Evolutionary conservation across 805 yeast genomes (phyloP).

Genomic region (Metschnikowia vanudenii): DNA sequence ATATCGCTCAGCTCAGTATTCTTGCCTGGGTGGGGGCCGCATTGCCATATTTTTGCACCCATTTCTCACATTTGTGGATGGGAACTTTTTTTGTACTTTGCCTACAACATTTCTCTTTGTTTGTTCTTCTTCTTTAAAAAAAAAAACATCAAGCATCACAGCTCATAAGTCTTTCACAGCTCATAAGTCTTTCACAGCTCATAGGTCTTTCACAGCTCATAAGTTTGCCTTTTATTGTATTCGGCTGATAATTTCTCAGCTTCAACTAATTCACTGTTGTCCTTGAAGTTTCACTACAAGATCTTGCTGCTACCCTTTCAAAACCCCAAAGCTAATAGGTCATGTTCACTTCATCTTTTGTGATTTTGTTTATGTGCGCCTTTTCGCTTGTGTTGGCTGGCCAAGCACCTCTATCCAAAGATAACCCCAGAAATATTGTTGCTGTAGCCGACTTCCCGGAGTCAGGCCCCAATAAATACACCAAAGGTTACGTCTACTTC

Average conservation of each 20-base stretch:
- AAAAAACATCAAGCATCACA: not conserved
- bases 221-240: not conserved
- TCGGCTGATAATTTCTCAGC: not conserved
- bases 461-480: slow-evolving; percentile 13
- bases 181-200: too few relatives aligned
- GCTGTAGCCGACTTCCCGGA: slow-evolving; percentile 58
- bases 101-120: not conserved
- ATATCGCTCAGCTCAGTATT: too few relatives aligned
- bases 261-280: not conserved
- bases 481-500: slow-evolving; percentile 49
- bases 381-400: slow-evolving; percentile 24
- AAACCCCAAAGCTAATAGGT: not conserved
- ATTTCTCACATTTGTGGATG: slow-evolving; percentile 3
- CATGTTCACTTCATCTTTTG: slow-evolving; percentile 1
- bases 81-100: not conserved
- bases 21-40: too few relatives aligned
- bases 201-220: not conserved
- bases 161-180: too few relatives aligned
- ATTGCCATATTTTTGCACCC: slow-evolving; percentile 9
- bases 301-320: not conserved
- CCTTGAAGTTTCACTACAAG: slow-evolving; percentile 1
- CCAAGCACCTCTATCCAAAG: slow-evolving; percentile 50
- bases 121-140: not conserved
- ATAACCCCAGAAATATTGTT: slow-evolving; percentile 49
- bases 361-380: slow-evolving; percentile 2